Evolutionary conservation across 257 asterid genomes (phyloP), one percentile per base, ranked within the genome.

Genomic region (Oldenlandia corymbosa): DNA sequence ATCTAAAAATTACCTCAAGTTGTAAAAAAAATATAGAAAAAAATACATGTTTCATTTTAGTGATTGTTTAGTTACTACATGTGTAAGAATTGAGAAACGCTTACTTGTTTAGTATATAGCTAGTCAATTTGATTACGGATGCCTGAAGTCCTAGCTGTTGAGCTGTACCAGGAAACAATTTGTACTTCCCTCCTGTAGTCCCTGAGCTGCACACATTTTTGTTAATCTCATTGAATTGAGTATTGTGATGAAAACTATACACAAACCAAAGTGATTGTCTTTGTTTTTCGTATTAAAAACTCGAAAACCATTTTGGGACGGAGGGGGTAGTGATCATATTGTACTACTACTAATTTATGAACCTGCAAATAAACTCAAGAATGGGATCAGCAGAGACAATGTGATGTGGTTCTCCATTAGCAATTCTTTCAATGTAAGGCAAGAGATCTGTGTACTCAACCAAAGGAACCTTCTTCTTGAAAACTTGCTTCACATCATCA

Each of bases 101-200:
- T 60, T 47, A 60, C 65, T 60, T 60, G 52, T 42, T 24, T 26
- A 60, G 39, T 26, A 42, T 26, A 9, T 13, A 6, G n/a, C 4
- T 17, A 16, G 14, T 13, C 32, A 59, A 36, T 39, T 13, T 59
- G 37, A 1, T 1, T 6, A 18, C 5, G 23, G 24, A 41, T 21
- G 21, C 32, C 17, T 23, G 5, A 10, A 10, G 64, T 34, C 23
- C 41, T 21, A 24, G 50, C 12, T 59, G 51, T 59, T 59, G 50
- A 41, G 51, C 36, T 5, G 64, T 59, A 18, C 21, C 16, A 11
- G 51, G 64, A 14, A 59, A 21, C 37, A 5, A 39, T 24, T 59
- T 59, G 21, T 10, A 14, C 65, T 60, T 39, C 8, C 65, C 65
- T 9, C 52, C 36, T 7, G 65, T 37, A 39, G 65, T 60, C 13